phyloP scores from a whole-genome alignment of 1,284 basidiomycete species.

The Trametes versicolor region DNA sequence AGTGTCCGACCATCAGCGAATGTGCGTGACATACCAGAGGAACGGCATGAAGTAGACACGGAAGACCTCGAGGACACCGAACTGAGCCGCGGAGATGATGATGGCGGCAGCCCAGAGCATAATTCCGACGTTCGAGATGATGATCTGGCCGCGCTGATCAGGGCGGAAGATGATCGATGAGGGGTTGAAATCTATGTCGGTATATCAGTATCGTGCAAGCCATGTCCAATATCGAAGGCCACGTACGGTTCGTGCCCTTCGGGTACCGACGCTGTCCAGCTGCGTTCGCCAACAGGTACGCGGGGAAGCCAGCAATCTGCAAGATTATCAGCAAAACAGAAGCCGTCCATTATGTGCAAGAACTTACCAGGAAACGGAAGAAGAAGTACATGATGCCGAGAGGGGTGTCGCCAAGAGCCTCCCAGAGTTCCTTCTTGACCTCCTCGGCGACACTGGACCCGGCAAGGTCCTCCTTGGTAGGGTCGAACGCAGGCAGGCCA shows the following conservation, averaged over 20 bases:
- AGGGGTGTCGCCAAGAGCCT: slow-evolving; percentile 94
- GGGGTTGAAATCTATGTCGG: slow-evolving; percentile 80
- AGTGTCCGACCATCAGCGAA: not conserved
- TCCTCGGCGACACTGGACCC: slow-evolving; percentile 78
- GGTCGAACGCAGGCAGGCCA: slow-evolving; percentile 71
- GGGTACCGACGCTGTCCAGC: slow-evolving; percentile 93
- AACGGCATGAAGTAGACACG: slow-evolving; percentile 90
- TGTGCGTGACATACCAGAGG: slow-evolving; percentile 67
- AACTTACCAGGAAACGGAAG: slow-evolving; percentile 74
- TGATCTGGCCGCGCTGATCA: slow-evolving; percentile 82
- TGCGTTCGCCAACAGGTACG: slow-evolving; percentile 88
- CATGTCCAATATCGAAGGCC: not conserved
- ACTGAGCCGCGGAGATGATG: slow-evolving; percentile 66
- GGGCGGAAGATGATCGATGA: slow-evolving; percentile 86
- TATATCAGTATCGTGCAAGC: slow-evolving; percentile 13
- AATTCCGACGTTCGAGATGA: slow-evolving; percentile 90
- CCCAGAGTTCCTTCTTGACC: slow-evolving; percentile 83
- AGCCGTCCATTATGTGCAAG: not conserved
- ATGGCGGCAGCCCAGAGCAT: slow-evolving; percentile 75
- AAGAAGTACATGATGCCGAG: slow-evolving; percentile 76
- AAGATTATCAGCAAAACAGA: not conserved
- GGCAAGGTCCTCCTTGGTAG: slow-evolving; percentile 70
- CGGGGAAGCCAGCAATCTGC: slow-evolving; percentile 75
- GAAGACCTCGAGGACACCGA: slow-evolving; percentile 82
- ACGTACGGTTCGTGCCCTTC: slow-evolving; percentile 82